A percentile compares a stretch with the other conserved stretches of the same genome.
Conservation (phyloP, 495 filamentous ascomycete genomes). For the Talaromyces proteolyticus region DNA sequence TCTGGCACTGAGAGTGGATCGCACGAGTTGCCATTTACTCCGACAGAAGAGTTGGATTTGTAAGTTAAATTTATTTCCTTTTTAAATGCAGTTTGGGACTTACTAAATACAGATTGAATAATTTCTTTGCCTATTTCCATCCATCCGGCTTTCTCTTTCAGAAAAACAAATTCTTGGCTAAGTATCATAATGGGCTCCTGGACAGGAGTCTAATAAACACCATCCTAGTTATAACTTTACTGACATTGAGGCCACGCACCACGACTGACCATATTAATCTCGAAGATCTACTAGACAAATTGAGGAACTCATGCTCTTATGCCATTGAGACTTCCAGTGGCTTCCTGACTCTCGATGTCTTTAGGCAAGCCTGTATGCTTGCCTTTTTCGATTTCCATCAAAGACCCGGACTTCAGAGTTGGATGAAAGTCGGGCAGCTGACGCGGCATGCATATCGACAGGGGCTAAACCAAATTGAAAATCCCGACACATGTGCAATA, state of each 20-base stretch:
- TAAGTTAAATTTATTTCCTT: neutral
- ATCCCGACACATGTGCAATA: neutral
- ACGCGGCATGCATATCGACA: neutral
- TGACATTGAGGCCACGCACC: neutral
- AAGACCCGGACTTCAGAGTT: neutral
- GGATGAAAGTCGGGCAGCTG: neutral
- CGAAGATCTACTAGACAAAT: neutral
- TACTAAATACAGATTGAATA: neutral
- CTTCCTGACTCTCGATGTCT: neutral
- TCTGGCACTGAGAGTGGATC: neutral
- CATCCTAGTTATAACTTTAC: neutral
- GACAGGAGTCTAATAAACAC: neutral
- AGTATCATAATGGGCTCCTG: neutral
- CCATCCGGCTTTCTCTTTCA: neutral
- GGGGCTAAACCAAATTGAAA: neutral
- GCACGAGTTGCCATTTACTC: neutral
- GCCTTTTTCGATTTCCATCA: slow-evolving; percentile 3
- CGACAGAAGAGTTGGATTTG: neutral
- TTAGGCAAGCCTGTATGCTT: neutral
- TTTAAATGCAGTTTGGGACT: neutral
- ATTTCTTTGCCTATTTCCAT: neutral
- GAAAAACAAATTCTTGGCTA: neutral
- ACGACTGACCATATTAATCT: neutral
- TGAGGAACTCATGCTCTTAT: neutral
- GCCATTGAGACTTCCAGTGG: neutral